Base-by-base conservation (phyloP, 2,329 filamentous ascomycete species). In the Epicoccum nigrum region DNA sequence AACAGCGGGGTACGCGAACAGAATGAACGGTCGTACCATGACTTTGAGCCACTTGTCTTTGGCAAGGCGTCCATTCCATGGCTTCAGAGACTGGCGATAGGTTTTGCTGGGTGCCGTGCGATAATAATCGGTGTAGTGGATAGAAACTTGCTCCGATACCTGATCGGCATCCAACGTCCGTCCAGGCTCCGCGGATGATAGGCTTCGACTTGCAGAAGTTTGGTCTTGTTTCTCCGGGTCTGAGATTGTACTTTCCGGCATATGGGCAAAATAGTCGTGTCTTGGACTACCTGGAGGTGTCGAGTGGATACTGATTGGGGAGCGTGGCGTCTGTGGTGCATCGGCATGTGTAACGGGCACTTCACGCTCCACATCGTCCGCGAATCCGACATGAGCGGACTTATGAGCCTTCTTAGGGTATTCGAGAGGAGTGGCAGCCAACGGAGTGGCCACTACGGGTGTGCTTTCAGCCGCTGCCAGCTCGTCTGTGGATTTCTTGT, bases 1-100 rank as follows among this genome's bases (percentile, higher is more conserved):
- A 1, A 97, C 89, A 0, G 89, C 84, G 0, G 94, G 94, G 66
- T 97, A 97, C 1, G 87, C 84, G 63, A 87, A 96, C 1, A 97
- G 81, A 38, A 97, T 85, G 55, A 97, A 90, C 0, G 93, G 94
- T 1, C 93, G 83, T 4, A 88, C 34, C 47, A 88, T 87, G 15
- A 90, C 90, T 54, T 86, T 87, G 69, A 87, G 72, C 92, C 92
- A 97, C 8, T 79, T 87, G 64, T 96, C 91, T 12, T 85, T 65
- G 13, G 56, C 61, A 9, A 97, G 83, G 11, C 91, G 85, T 1
- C 93, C 92, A 61, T 91, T 87, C 77, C 83, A 96, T 0, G 88
- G 83, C 51, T 79, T 86, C 1, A 97, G 83, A 33, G 90, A 88
- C 65, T 94, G 85, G 0, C 76, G 51, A 60, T 91, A 96, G 0